Evolutionary conservation across 192 early-diverging fungal species (phyloP).

Genomic region (Helicostylum pulchrum): DNA sequence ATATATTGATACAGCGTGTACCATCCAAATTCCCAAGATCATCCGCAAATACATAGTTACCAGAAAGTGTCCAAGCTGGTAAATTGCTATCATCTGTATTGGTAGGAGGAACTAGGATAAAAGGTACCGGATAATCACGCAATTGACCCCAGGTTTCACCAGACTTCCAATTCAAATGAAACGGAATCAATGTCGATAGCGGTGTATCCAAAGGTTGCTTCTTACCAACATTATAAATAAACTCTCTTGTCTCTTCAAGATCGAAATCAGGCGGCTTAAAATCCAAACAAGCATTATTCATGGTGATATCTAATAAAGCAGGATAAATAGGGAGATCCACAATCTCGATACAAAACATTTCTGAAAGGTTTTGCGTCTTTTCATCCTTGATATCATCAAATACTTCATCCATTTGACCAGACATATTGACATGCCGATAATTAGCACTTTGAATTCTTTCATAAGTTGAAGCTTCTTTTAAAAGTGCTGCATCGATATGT

Average conservation of each 20-base stretch:
- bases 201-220: constrained; percentile 37
- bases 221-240: constrained; percentile 40
- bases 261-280: constrained; percentile 33
- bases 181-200: constrained; percentile 38
- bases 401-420: not conserved
- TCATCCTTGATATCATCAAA: not conserved
- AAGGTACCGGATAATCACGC: constrained; percentile 43
- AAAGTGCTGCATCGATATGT: constrained; percentile 13
- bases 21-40: constrained; percentile 30
- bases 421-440: constrained; percentile 1
- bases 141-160: constrained; percentile 39
- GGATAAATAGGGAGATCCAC: constrained; percentile 20
- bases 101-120: constrained; percentile 35
- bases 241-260: constrained; percentile 29
- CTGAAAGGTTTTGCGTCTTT: not conserved
- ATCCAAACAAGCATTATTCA: constrained; percentile 10
- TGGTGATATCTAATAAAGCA: constrained; percentile 32
- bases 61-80: constrained; percentile 31
- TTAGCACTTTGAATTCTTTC: not conserved
- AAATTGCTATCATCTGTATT: not conserved
- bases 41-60: constrained; percentile 44
- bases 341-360: constrained; percentile 18
- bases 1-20: constrained; percentile 23
- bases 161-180: constrained; percentile 34
- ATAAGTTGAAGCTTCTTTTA: constrained; percentile 13